Base-by-base conservation (phyloP, 495 filamentous ascomycete genomes). In the Hypoxylon lienhwacheense region DNA sequence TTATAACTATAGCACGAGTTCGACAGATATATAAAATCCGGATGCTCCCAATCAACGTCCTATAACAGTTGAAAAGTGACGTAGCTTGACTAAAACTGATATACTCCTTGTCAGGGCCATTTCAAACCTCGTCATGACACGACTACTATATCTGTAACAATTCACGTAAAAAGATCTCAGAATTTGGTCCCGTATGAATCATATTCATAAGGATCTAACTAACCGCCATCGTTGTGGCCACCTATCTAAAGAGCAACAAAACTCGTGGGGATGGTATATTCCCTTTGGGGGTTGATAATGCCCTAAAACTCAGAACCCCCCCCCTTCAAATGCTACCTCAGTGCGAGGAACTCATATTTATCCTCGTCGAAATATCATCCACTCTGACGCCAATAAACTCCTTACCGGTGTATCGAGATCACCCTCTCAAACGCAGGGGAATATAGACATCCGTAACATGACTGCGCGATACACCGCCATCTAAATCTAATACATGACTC, bases 401-500 rank as follows among this genome's bases (percentile, higher is more conserved):
- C 58, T 34, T 7, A 19, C 14, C n/a, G 46, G 45, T 43, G 58
- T 44, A 34, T 58, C n/a, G 43, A 46, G 22, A 61, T 10, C 49
- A 33, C 60, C 56, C 33, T 25, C 16, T 24, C 25, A 7, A 28
- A 28, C 26, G 31, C 17, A 26, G 41, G 33, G 57, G 16, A 61
- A 51, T 47, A 17, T 34, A 37, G 28, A 33, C 19, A 28, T 28
- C 24, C 51, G n/a, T 10, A n/a, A n/a, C n/a, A n/a, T n/a, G n/a
- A n/a, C n/a, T 49, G 41, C 19, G 29, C 37, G 2, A 26, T 46
- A 45, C 43, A 17, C 51, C 41, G 19, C 12, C 37, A 43, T 61
- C 61, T 61, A 64, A 36, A 24, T 53, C 51, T 43, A 47, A 51
- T 25, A 19, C 31, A 17, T 36, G 52, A 33, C 28, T 67, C 65